These are phyloP conservation scores for Hypericum androsaemum DNA, from an alignment of 345 rosid genomes.

Conservation along the genomic window DNA sequence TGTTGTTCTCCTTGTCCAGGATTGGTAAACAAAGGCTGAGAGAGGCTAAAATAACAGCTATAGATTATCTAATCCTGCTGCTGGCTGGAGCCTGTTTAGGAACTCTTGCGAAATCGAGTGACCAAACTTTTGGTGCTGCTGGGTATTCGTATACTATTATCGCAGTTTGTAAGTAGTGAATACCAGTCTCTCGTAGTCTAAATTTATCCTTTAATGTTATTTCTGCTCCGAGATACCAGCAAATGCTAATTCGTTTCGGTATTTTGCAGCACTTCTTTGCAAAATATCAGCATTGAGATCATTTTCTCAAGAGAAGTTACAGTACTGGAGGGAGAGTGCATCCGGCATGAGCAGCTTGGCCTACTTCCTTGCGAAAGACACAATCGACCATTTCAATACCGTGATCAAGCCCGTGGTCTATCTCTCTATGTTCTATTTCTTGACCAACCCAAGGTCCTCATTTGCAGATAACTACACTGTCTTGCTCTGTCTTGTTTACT, in stretches of 20 bases:
- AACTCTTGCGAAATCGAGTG: slow-evolving; percentile 45
- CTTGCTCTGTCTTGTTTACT: slow-evolving; percentile 81
- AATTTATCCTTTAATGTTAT: slow-evolving; percentile 4
- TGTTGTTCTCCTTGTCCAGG: slow-evolving; percentile 30
- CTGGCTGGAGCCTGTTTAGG: slow-evolving; percentile 98
- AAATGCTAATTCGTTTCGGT: background rate
- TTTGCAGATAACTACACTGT: slow-evolving; percentile 68
- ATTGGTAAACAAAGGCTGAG: slow-evolving; percentile 69
- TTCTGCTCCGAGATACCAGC: background rate
- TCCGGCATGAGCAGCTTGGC: slow-evolving; percentile 94
- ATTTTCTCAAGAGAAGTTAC: slow-evolving; percentile 76
- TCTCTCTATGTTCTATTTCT: slow-evolving; percentile 86
- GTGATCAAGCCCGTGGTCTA: slow-evolving; percentile 80
- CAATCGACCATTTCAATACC: slow-evolving; percentile 69
- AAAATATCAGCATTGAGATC: slow-evolving; percentile 86
- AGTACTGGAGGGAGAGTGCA: slow-evolving; percentile 90
- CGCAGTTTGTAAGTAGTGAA: slow-evolving; percentile 70
- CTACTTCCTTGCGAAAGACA: slow-evolving; percentile 85
- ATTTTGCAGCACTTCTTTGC: slow-evolving; percentile 75
- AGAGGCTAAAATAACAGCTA: slow-evolving; percentile 70
- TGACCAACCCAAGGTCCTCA: slow-evolving; percentile 80
- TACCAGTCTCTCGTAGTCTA: background rate
- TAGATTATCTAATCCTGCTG: slow-evolving; percentile 71
- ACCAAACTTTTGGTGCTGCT: slow-evolving; percentile 61
- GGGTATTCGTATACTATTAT: slow-evolving; percentile 79